phyloP scores from a whole-genome alignment of 202 grass and related monocot genomes.

The Miscanthus sacchariflorus region DNA sequence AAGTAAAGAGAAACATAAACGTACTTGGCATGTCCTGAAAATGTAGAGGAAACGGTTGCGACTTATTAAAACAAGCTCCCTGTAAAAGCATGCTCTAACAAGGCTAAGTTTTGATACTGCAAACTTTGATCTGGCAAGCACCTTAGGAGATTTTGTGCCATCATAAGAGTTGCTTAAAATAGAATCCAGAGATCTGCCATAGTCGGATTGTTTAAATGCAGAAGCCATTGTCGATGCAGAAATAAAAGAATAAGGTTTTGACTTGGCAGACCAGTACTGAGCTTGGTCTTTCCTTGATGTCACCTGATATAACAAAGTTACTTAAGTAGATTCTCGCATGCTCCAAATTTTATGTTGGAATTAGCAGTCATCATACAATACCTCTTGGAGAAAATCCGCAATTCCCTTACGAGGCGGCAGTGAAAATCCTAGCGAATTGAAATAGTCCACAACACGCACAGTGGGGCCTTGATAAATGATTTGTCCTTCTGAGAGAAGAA shows the following conservation, averaged over 20 bases:
- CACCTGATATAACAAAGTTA: conserved; percentile 46
- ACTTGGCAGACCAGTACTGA: conserved; percentile 70
- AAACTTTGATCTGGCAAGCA: conserved; percentile 72
- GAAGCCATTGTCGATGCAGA: conserved; percentile 59
- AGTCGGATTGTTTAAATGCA: conserved; percentile 62
- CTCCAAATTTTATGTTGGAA: not conserved
- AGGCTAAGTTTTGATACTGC: conserved; percentile 68
- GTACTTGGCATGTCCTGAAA: conserved; percentile 77
- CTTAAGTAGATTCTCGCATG: conserved; percentile 16
- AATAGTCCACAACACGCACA: conserved; percentile 54
- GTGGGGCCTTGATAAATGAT: conserved; percentile 78
- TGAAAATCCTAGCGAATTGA: conserved; percentile 69
- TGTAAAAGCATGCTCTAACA: conserved; percentile 63
- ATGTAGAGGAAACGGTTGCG: conserved; percentile 77
- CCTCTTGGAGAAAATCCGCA: conserved; percentile 86
- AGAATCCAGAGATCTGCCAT: conserved; percentile 47
- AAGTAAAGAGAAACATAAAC: conserved; percentile 6
- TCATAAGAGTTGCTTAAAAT: conserved; percentile 31
- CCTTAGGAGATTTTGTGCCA: conserved; percentile 28
- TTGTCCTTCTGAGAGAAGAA: conserved; percentile 76
- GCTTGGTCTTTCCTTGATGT: conserved; percentile 84
- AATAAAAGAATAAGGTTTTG: conserved; percentile 64
- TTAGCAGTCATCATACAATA: conserved; percentile 20
- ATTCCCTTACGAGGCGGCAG: conserved; percentile 73
- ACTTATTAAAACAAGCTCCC: conserved; percentile 71